These are phyloP conservation scores for Zizania palustris DNA, from an alignment of 202 grass and related monocot genomes.

Conservation along the genomic window DNA sequence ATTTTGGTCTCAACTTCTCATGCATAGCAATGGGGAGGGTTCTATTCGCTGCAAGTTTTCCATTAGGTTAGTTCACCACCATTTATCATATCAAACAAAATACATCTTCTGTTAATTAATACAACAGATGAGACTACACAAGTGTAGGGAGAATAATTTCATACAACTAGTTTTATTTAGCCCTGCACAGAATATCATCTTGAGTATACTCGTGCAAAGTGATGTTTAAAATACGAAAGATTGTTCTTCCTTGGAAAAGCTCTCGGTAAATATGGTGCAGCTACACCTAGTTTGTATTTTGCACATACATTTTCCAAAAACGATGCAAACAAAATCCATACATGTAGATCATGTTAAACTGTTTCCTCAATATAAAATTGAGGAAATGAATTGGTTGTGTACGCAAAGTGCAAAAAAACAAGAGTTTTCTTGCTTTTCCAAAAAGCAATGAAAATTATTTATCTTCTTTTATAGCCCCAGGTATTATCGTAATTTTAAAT, in stretches of 20 bases:
- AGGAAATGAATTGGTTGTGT: no score
- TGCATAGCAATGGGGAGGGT: not conserved
- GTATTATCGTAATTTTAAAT: not conserved
- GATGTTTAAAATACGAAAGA: not conserved
- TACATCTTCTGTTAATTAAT: not conserved
- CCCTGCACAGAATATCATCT: not conserved
- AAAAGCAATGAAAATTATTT: not conserved
- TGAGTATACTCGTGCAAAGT: not conserved
- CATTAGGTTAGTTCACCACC: not conserved
- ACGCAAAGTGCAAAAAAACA: no score
- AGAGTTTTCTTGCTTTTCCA: no score
- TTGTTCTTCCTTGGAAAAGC: not conserved
- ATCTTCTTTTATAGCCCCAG: not conserved
- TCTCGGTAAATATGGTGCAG: no score
- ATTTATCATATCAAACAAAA: not conserved
- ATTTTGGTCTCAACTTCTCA: not conserved
- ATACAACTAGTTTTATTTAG: no score
- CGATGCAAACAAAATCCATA: no score
- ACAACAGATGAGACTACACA: not conserved
- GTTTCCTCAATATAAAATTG: no score
- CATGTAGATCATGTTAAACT: not conserved
- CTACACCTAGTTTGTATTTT: no score
- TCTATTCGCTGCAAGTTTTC: not conserved
- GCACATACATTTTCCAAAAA: no score
- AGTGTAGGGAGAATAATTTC: no score